Evolutionary conservation across 192 early-diverging fungal genomes (phyloP).

Genomic region (Podochytrium sp.): DNA sequence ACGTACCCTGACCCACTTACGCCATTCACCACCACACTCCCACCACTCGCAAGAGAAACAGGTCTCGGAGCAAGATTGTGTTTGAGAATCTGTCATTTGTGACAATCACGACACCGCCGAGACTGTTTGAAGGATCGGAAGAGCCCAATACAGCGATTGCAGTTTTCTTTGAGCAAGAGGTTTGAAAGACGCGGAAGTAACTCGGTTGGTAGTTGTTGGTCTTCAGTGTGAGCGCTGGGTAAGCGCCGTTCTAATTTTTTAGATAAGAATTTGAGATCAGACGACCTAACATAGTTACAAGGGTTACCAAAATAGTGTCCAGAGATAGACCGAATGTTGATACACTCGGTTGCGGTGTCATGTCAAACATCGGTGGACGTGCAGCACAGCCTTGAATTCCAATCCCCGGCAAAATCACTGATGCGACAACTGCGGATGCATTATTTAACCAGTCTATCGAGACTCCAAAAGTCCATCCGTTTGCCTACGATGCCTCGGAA

Average conservation of each 20-base stretch:
- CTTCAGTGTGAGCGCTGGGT: conserved; percentile 6
- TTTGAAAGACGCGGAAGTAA: conserved; percentile 5
- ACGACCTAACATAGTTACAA: no score
- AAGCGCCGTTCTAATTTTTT: no score
- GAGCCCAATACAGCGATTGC: conserved; percentile 15
- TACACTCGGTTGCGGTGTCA: neutral
- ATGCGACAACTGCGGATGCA: neutral
- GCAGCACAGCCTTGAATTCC: neutral
- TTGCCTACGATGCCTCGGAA: neutral
- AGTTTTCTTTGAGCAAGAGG: conserved; percentile 11
- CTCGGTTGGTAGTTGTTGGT: conserved; percentile 4
- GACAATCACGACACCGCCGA: neutral
- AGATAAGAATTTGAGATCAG: no score
- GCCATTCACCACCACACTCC: conserved; percentile 7
- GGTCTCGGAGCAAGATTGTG: neutral
- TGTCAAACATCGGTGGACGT: conserved; percentile 1
- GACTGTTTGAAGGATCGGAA: neutral
- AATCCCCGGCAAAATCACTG: neutral
- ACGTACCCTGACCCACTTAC: conserved; percentile 18
- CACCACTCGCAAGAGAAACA: neutral
- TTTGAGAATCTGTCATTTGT: neutral
- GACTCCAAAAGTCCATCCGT: conserved; percentile 4
- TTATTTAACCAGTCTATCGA: neutral
- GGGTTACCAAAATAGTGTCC: no score
- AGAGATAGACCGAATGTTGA: neutral